Evolutionary conservation across 2,329 filamentous ascomycete genomes (phyloP).

Genomic region (Microdochium paspali): DNA sequence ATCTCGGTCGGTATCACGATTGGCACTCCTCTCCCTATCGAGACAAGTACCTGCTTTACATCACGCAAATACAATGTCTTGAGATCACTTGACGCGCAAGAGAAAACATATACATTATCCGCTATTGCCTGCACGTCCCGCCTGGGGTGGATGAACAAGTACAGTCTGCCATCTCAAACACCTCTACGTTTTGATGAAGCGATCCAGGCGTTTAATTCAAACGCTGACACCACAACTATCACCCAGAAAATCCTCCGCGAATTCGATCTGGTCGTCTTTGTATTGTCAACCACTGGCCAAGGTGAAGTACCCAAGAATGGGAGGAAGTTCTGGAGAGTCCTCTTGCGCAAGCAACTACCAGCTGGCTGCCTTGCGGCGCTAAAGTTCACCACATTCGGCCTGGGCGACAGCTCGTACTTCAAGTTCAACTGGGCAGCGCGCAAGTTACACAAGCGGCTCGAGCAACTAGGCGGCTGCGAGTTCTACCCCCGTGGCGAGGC

Average conservation of each 20-base stretch:
- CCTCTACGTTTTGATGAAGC: too few species aligned
- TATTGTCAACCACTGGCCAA: constrained; percentile 87
- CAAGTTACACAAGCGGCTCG: constrained; percentile 75
- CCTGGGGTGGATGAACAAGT: too few species aligned
- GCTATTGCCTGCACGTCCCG: too few species aligned
- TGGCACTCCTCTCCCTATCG: too few species aligned
- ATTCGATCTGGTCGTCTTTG: constrained; percentile 60
- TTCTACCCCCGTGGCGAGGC: constrained; percentile 75
- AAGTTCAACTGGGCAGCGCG: constrained; percentile 91
- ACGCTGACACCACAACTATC: constrained; percentile 6
- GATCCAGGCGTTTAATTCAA: too few species aligned
- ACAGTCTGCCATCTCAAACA: too few species aligned
- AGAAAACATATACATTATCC: too few species aligned
- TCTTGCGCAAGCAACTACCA: constrained; percentile 70
- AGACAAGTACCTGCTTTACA: too few species aligned
- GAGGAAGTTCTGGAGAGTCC: constrained; percentile 71
- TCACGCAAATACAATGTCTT: too few species aligned
- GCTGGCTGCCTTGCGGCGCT: constrained; percentile 58
- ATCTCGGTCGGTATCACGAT: too few species aligned
- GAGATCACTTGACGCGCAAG: too few species aligned
- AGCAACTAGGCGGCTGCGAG: constrained; percentile 72
- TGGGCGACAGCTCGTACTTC: constrained; percentile 85
- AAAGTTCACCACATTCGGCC: constrained; percentile 76
- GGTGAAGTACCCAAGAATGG: constrained; percentile 86
- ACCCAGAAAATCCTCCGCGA: constrained; percentile 39